A percentile compares a stretch with the other conserved stretches of the same genome.
These are phyloP conservation scores for Bocquillonia castaneifolia DNA, from an alignment of 441 rosid genomes.

Conservation along the genomic window DNA sequence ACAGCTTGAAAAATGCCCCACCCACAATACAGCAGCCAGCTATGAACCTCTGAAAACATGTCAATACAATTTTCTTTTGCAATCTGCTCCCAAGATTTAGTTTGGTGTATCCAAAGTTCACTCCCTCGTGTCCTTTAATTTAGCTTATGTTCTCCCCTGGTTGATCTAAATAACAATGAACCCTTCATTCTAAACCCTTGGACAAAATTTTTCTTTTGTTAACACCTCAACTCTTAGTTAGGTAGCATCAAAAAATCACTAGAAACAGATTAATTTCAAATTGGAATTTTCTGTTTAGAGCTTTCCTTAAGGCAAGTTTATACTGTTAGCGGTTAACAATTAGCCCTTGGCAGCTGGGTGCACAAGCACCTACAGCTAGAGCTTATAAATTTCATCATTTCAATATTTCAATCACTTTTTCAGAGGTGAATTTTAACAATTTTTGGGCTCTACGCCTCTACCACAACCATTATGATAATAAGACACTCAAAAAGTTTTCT, in stretches of 20 bases:
- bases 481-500: neutral
- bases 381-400: neutral
- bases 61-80: neutral
- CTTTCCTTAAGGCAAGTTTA: neutral
- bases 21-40: neutral
- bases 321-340: neutral
- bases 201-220: neutral
- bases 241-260: neutral
- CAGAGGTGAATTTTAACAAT: neutral
- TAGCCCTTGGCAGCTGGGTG: neutral
- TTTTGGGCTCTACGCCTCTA: neutral
- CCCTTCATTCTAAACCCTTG: neutral
- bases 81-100: neutral
- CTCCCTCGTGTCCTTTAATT: neutral
- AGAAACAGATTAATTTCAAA: neutral
- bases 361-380: neutral
- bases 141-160: neutral
- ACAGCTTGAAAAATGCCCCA: neutral
- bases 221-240: slow-evolving; percentile 3
- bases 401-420: too few species aligned
- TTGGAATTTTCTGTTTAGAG: neutral
- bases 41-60: neutral
- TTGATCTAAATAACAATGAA: neutral
- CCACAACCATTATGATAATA: neutral
- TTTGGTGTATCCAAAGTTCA: neutral